Base-by-base conservation (phyloP, 2,329 filamentous ascomycete genomes). In the Aspergillus quadricinctus region DNA sequence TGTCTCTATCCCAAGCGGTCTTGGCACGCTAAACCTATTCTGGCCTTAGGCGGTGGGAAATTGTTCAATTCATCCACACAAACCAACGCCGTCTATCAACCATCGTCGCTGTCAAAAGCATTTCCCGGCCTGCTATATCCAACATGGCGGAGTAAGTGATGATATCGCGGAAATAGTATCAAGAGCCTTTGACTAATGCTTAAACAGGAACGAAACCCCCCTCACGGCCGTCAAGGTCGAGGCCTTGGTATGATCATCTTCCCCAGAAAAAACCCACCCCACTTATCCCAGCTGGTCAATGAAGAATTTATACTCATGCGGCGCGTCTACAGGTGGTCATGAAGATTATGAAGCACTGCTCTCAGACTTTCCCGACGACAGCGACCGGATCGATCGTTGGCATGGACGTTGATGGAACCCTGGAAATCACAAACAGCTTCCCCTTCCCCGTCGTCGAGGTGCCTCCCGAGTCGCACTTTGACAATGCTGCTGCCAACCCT, bases 311-410 rank as follows among this genome's bases (percentile, higher is more conserved):
- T 67, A 61, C 68, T 74, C 50, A 72, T 57, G 53, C 50, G 53
- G 50, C 49, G 58, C 49, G 49, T 51, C 27, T 67, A 56, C 66
- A 94, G 90, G 90, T 95, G 70, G 90, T 96, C 67, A 93, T 97
- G 89, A 96, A 97, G 82, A 92, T 97, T 75, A 92, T 95, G 77
- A 97, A 95, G 80, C 92, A 97, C 81, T 91, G 90, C 80, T 88
- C 91, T 56, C 85, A 89, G 69, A 83, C 84, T 54, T 97, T 96
- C 79, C 93, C 93, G 50, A 93, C 91, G 52, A 87, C 87, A 55
- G 91, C 92, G 56, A 97, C 92, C 55, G 93, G 93, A 61, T 90
- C 89, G 61, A 84, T 97, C 60, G 92, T 97, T 58, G 94, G 94
- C 67, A 92, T 97, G 90, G 93, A 97, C 76, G 84, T 85, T 69